Conservation (phyloP, 805 yeast genomes). For the Yarrowia sp. region DNA sequence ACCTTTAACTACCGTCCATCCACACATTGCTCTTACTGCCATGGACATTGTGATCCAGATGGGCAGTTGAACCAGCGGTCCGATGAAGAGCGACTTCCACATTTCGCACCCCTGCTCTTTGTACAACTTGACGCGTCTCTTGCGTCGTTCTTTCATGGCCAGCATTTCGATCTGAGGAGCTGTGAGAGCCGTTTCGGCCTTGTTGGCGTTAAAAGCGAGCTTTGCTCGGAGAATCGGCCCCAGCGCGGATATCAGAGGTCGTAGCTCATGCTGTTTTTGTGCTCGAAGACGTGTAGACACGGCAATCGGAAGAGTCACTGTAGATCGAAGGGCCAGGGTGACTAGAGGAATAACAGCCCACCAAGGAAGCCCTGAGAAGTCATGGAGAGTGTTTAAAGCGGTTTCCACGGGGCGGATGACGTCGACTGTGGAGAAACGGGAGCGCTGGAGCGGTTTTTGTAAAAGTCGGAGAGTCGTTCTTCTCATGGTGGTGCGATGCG, state of each 20-base stretch:
- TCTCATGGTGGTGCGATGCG: not conserved
- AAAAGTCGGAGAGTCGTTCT: not conserved
- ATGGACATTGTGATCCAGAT: constrained; percentile 78
- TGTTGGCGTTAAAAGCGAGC: constrained; percentile 43
- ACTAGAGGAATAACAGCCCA: constrained; percentile 71
- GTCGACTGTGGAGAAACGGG: constrained; percentile 11
- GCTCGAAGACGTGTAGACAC: constrained; percentile 65
- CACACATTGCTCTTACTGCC: constrained; percentile 72
- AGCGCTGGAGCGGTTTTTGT: too few relatives aligned
- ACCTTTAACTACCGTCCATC: constrained; percentile 42
- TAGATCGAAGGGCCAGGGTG: constrained; percentile 62
- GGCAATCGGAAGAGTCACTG: constrained; percentile 76
- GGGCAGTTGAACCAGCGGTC: constrained; percentile 84
- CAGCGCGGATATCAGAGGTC: constrained; percentile 71
- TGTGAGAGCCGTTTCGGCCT: constrained; percentile 44
- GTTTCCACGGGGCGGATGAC: constrained; percentile 31
- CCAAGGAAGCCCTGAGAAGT: constrained; percentile 67
- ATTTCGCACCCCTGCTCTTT: constrained; percentile 64
- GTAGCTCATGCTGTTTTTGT: constrained; percentile 65
- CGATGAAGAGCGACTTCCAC: constrained; percentile 67
- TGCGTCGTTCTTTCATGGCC: constrained; percentile 73
- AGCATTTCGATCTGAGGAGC: constrained; percentile 76
- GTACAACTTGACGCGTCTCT: constrained; percentile 70
- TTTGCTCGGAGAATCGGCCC: constrained; percentile 66
- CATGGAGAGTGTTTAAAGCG: constrained; percentile 33